Conservation (phyloP, 352 stramenopile species). For the Phytopythium boreale region DNA sequence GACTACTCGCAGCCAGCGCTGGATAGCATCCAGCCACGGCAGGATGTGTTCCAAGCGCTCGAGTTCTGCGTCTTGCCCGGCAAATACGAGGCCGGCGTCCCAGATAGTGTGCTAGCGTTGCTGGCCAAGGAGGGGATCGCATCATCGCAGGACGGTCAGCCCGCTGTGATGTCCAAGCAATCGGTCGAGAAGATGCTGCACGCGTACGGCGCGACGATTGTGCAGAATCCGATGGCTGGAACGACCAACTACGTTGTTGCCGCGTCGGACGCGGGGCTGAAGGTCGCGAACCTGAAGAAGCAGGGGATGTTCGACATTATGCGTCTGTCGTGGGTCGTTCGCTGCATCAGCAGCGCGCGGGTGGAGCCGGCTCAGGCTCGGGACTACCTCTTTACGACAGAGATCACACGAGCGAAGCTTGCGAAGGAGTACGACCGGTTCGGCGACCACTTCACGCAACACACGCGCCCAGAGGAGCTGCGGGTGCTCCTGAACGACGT, state of each 20-base stretch:
- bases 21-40: slow-evolving; percentile 45
- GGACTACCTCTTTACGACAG: slow-evolving; percentile 76
- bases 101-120: slow-evolving; percentile 29
- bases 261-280: slow-evolving; percentile 60
- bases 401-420: slow-evolving; percentile 40
- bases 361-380: slow-evolving; percentile 40
- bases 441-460: slow-evolving; percentile 73
- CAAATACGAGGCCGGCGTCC: slow-evolving; percentile 49
- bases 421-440: slow-evolving; percentile 71
- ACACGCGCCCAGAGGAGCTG: slow-evolving; percentile 44
- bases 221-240: slow-evolving; percentile 73
- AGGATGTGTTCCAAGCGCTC: slow-evolving; percentile 60
- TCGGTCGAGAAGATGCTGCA: slow-evolving; percentile 72
- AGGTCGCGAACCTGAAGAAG: slow-evolving; percentile 78
- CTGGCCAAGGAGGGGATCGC: slow-evolving; percentile 5
- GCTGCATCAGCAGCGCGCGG: slow-evolving; percentile 31
- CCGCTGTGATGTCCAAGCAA: slow-evolving; percentile 50
- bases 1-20: slow-evolving; percentile 66
- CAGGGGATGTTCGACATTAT: slow-evolving; percentile 78
- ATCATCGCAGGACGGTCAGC: neutral
- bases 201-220: slow-evolving; percentile 57
- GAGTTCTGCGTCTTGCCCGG: slow-evolving; percentile 81
- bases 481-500: slow-evolving; percentile 47
- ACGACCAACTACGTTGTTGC: slow-evolving; percentile 68
- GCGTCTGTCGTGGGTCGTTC: slow-evolving; percentile 56